Base-by-base conservation (phyloP, 2,329 filamentous ascomycete species). In the Myrmaecium sp. region DNA sequence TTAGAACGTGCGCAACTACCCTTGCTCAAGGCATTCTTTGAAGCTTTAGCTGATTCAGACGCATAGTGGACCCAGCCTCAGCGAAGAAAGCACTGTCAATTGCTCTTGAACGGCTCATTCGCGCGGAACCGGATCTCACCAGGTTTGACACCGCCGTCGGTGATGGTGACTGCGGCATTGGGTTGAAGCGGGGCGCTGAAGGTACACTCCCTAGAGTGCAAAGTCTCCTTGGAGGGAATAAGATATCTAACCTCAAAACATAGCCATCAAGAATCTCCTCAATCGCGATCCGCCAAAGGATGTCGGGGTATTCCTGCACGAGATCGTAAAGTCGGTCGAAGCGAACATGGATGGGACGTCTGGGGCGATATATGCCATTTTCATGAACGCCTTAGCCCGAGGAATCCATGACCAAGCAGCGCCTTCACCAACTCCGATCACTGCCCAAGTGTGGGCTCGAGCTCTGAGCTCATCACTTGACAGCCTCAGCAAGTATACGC, bases 111-210 rank as follows among this genome's bases (percentile, higher is more conserved):
- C 60, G 58, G 18, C 55, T 83, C 9, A 64, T 81, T 34, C 61
- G 57, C 0, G 74, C 63, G 1, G 74, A 80, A 41, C 63, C 69
- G 6, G 62, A 73, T 21, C 58, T 79, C 29, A 79, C 74, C 7
- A 64, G 57, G 29, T 79, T 65, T 43, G 74, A 79, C 43, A 91
- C 81, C 0, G 69, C 89, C 8, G 81, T 92, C 14, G 83, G 83
- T 21, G 83, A 93, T 44, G 83, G 83, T 24, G 83, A 93, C 52
- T 93, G 83, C 43, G 83, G 83, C 6, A 79, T 82, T 31, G 81
- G 81, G 4, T 59, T 93, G 33, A 82, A 81, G 57, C 72, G 82
- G 34, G 83, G 83, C 25, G 82, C 83, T n/a, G 75, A 92, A 62
- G 69, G 49, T 51, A 30, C 27, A 44, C 34, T 25, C 61, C n/a